Base-by-base conservation (phyloP, 1,284 basidiomycete genomes). In the Marasmius tenuissimus region DNA sequence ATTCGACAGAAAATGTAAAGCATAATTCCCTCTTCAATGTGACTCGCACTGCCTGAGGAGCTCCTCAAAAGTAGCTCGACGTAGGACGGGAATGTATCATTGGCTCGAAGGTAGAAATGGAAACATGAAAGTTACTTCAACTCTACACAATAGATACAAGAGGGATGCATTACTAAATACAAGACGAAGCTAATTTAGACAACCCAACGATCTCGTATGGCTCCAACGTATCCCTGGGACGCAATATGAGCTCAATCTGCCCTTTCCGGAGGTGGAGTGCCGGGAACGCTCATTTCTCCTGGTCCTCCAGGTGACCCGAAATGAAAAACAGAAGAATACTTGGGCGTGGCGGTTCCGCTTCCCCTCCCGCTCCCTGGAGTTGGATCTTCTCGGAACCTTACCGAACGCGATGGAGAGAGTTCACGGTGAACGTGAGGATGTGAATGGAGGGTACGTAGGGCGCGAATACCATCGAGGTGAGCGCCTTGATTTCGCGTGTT, bases 241-340 rank as follows among this genome's bases (percentile, higher is more conserved):
- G 10, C 34, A 16, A 33, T 20, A 20, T 33, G 34, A 18, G 34
- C 34, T 14, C 20, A 37, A 37, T 54, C 52, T n/a, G 52, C 34
- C 16, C 52, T 54, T 37, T 54, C 52, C 20, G 52, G 52, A 54
- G 52, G 52, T 6, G 52, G 52, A 18, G 52, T 54, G 38, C 52
- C 34, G 20, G 52, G 52, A n/a, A 54, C 52, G 38, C 52, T 54
- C 34, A 35, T 38, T 7, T 54, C 52, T 33, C 50, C 50, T 10
- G 16, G 16, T 16, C 18, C 50, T 38, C 45, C 45, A 47, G 52
- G 52, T 14, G 35, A 38, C 27, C 52, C 52, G 20, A n/a, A n/a
- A 38, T 16, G 34, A 35, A 54, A 54, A 3, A 54, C 52, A 37
- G 52, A 54, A 37, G 52, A 54, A 37, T 54, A 54, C 34, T 20